phyloP scores from a whole-genome alignment of 78 protist species.

The Dictyostelium brefeldianum region DNA sequence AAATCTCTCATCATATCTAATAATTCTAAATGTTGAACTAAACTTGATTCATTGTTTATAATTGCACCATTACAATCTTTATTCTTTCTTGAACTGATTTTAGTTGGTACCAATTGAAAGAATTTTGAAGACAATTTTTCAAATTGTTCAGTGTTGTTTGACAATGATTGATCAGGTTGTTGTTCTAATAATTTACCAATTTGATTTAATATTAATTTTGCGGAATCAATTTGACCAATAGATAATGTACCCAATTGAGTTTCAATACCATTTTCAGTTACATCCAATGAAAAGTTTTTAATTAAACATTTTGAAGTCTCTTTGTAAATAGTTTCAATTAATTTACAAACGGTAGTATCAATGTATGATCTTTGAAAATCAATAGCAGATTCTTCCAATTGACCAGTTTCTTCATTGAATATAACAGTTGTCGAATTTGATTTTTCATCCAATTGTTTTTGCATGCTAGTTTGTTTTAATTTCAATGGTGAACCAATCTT shows the following conservation, averaged over 20 bases:
- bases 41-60: background rate
- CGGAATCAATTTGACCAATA: conserved; percentile 23
- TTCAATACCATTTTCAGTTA: conserved; percentile 65
- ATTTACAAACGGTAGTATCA: background rate
- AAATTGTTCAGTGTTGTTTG: background rate
- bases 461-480: background rate
- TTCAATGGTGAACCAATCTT: conserved; percentile 22
- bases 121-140: background rate
- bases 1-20: conserved; percentile 28
- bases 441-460: background rate
- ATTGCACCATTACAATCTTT: background rate
- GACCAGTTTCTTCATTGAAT: background rate
- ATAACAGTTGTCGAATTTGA: background rate
- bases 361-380: conserved; percentile 17
- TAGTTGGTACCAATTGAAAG: background rate
- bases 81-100: background rate
- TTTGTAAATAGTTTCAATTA: background rate
- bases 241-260: conserved; percentile 71
- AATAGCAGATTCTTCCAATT: background rate
- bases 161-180: too few species aligned
- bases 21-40: background rate
- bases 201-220: conserved; percentile 3
- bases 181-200: background rate
- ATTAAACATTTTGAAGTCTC: conserved; percentile 11
- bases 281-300: conserved; percentile 20